Conservation (phyloP, 108 stramenopile genomes). For the Epipyxis sp. region DNA sequence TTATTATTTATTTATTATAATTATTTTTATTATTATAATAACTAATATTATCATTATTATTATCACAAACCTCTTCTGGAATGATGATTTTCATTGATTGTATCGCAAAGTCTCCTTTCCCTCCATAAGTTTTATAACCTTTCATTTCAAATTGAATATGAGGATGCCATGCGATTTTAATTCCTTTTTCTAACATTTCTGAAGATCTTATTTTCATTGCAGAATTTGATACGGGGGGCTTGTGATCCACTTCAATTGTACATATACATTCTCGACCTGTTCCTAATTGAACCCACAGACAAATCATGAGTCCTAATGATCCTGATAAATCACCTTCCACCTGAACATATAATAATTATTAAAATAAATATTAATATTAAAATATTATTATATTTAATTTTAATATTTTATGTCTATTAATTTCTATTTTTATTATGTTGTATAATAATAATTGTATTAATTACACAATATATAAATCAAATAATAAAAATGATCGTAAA, state of each 20-base stretch:
- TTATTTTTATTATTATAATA: neutral
- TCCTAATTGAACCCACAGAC: conserved; percentile 14
- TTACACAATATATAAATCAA: no score
- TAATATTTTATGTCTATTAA: no score
- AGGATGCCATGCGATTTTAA: conserved; percentile 22
- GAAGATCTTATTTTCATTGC: conserved; percentile 10
- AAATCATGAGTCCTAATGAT: neutral
- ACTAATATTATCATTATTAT: neutral
- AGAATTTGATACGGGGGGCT: neutral
- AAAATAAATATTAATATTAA: no score
- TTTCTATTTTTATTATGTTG: no score
- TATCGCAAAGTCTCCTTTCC: conserved; percentile 7
- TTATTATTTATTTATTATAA: neutral
- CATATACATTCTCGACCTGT: conserved; percentile 23
- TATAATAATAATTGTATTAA: no score
- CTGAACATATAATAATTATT: neutral
- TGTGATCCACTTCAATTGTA: neutral
- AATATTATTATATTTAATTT: no score
- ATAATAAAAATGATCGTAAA: no score
- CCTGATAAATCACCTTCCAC: conserved; percentile 6
- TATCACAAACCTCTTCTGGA: neutral
- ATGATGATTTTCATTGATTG: neutral
- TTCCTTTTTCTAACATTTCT: neutral
- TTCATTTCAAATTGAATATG: neutral
- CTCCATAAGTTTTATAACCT: neutral